Conservation (phyloP, 2,329 filamentous ascomycete genomes). For the Alternaria ventricosa region DNA sequence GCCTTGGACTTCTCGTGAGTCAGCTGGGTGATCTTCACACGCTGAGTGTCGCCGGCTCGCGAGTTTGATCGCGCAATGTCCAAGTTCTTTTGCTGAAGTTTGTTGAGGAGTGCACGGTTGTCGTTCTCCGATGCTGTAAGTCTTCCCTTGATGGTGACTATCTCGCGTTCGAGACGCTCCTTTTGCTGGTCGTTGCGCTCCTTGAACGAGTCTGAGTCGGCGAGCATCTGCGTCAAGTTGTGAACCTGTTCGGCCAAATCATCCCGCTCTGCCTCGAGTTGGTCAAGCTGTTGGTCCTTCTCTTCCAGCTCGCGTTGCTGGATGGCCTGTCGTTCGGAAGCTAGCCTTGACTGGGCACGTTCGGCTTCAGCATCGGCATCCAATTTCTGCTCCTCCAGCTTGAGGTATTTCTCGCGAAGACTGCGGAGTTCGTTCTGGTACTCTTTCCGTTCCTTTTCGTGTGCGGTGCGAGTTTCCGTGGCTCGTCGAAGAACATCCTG, state of each 20-base stretch:
- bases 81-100: conserved; percentile 94
- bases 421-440: conserved; percentile 84
- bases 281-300: conserved; percentile 75
- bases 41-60: conserved; percentile 81
- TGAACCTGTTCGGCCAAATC: conserved; percentile 82
- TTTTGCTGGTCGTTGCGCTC: conserved; percentile 92
- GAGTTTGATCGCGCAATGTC: conserved; percentile 93
- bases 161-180: conserved; percentile 87
- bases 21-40: conserved; percentile 75
- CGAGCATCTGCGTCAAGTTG: conserved; percentile 83
- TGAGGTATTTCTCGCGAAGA: conserved; percentile 81
- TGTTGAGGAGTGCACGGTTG: conserved; percentile 93
- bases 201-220: conserved; percentile 87
- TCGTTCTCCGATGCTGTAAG: conserved; percentile 94
- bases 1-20: conserved; percentile 82
- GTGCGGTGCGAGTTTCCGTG: conserved; percentile 77
- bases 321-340: conserved; percentile 79
- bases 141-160: conserved; percentile 88
- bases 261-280: conserved; percentile 79
- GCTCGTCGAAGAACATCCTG: conserved; percentile 89
- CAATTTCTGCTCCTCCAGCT: conserved; percentile 83
- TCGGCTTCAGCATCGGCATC: conserved; percentile 83
- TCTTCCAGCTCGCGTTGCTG: conserved; percentile 81
- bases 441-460: conserved; percentile 88
- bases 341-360: conserved; percentile 76